A percentile compares a stretch with the other conserved stretches of the same genome.
phyloP scores from a whole-genome alignment of 805 yeast species.

The Barnettozyma botsteinii region DNA sequence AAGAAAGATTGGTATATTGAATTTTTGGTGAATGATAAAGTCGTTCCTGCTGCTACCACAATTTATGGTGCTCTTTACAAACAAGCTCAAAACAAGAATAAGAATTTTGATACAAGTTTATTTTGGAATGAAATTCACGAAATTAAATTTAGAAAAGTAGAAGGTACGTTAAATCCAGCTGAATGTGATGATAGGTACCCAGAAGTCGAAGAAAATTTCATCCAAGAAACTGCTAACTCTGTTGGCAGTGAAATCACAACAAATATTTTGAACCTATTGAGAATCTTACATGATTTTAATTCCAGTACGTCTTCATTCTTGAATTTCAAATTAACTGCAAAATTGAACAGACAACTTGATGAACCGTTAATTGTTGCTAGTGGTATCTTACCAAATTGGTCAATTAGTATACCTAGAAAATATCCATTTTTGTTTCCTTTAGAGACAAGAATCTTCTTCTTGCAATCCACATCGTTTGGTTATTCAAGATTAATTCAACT shows the following conservation, averaged over 20 bases:
- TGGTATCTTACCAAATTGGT: conserved; percentile 84
- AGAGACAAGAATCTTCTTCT: conserved; percentile 67
- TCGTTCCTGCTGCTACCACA: conserved; percentile 60
- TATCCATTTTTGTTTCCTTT: conserved; percentile 83
- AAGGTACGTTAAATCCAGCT: conserved; percentile 21
- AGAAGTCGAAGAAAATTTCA: conserved; percentile 18
- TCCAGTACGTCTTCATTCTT: conserved; percentile 37
- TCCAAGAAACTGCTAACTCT: conserved; percentile 25
- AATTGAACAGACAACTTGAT: conserved; percentile 79
- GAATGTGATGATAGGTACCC: conserved; percentile 28
- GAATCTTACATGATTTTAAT: conserved; percentile 34
- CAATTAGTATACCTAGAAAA: conserved; percentile 60
- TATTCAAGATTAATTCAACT: conserved; percentile 73
- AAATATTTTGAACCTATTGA: conserved; percentile 42
- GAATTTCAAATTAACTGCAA: conserved; percentile 80
- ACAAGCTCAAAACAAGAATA: conserved; percentile 32
- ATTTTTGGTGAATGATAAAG: conserved; percentile 52
- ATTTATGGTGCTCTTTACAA: conserved; percentile 70
- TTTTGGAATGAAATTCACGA: conserved; percentile 58
- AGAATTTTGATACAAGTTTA: conserved; percentile 39
- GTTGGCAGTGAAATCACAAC: conserved; percentile 15
- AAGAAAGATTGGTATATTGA: conserved; percentile 37
- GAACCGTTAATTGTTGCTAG: conserved; percentile 86
- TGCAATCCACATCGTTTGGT: conserved; percentile 88
- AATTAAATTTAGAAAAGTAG: conserved; percentile 40